phyloP scores from a whole-genome alignment of 169 alveolate species.

The Plasmodium relictum region DNA sequence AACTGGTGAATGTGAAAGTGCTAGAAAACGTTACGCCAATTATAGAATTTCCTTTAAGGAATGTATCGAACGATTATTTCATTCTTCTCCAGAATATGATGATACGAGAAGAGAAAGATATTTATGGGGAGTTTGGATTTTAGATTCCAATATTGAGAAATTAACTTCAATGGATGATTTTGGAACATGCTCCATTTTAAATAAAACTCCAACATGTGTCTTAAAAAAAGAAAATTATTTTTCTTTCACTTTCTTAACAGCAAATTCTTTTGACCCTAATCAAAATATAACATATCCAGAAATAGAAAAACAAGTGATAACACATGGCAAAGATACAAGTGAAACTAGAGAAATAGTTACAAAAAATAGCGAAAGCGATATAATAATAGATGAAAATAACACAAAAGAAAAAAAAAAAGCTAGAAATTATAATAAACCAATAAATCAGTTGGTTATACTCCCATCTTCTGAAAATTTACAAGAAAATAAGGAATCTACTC shows the following conservation, averaged over 20 bases:
- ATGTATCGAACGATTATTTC: slow-evolving; percentile 57
- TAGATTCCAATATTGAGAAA: neutral
- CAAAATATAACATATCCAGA: slow-evolving; percentile 46
- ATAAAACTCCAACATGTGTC: slow-evolving; percentile 45
- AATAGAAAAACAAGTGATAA: neutral
- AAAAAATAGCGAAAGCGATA: neutral
- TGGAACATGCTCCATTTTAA: slow-evolving; percentile 30
- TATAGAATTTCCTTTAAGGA: neutral
- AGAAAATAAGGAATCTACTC: too few species aligned
- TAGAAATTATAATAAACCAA: neutral
- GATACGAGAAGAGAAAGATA: neutral
- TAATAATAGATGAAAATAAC: slow-evolving; percentile 2
- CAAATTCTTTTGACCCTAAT: slow-evolving; percentile 37
- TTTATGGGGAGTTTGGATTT: slow-evolving; percentile 66
- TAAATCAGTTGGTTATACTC: neutral
- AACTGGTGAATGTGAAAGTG: slow-evolving; percentile 41
- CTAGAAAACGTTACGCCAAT: slow-evolving; percentile 8
- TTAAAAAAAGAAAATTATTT: slow-evolving; percentile 30
- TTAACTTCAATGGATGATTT: slow-evolving; percentile 42
- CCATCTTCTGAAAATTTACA: neutral
- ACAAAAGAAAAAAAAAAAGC: neutral
- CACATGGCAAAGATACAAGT: neutral
- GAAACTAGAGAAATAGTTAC: neutral
- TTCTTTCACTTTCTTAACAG: slow-evolving; percentile 56
- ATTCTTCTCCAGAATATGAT: slow-evolving; percentile 2